A percentile compares a stretch with the other conserved stretches of the same genome.
Conservation (phyloP, 768 basidiomycete species). For the Boletellus ananas region DNA sequence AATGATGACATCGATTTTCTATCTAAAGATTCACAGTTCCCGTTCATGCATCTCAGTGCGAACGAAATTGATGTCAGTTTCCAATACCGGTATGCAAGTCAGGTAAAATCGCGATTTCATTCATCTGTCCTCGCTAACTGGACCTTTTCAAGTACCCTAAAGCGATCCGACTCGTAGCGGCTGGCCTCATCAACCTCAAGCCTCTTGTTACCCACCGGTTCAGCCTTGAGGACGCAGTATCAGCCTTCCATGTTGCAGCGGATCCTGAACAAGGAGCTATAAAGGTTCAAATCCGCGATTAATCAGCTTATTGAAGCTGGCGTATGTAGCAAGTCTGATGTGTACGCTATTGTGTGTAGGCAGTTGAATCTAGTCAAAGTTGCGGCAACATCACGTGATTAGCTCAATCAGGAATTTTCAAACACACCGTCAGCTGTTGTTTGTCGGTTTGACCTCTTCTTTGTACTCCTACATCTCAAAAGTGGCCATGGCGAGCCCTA, state of each 20-base stretch:
- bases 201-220: slow-evolving; percentile 81
- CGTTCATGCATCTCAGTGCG: slow-evolving; percentile 69
- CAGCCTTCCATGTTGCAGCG: slow-evolving; percentile 77
- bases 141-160: slow-evolving; percentile 60
- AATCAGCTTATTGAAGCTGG: not conserved
- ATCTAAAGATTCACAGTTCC: slow-evolving; percentile 41
- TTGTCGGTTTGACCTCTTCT: slow-evolving; percentile 1
- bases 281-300: slow-evolving; percentile 65
- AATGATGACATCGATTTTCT: not conserved
- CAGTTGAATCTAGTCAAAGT: not conserved
- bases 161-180: slow-evolving; percentile 78
- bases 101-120: slow-evolving; percentile 30
- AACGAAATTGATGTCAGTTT: slow-evolving; percentile 69
- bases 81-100: slow-evolving; percentile 67
- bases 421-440: not conserved
- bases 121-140: not conserved
- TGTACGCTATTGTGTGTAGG: no score
- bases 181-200: slow-evolving; percentile 65
- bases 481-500: slow-evolving; percentile 31
- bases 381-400: slow-evolving; percentile 20
- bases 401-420: slow-evolving; percentile 1
- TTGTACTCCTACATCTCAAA: slow-evolving; percentile 2
- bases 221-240: slow-evolving; percentile 63
- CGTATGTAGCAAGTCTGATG: no score
- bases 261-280: slow-evolving; percentile 65